Evolutionary conservation across 345 rosid species (phyloP).

Genomic region (Camelina hispida): DNA sequence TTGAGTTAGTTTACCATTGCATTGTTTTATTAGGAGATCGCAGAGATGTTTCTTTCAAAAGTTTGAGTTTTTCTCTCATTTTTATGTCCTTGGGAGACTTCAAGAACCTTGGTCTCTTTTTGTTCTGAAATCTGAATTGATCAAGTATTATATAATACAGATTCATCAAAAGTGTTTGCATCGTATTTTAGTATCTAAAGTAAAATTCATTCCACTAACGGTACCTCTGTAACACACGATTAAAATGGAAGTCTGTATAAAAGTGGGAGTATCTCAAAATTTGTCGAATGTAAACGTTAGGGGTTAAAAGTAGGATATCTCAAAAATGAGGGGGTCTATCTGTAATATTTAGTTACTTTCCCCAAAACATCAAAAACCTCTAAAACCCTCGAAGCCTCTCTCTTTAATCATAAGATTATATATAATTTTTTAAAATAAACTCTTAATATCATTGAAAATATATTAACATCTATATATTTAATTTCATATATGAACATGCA

Average conservation of each 20-base stretch:
- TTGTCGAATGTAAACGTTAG: neutral
- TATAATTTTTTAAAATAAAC: too few relatives aligned
- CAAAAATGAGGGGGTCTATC: neutral
- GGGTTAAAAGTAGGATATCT: neutral
- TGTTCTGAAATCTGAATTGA: neutral
- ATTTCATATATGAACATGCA: too few relatives aligned
- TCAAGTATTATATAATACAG: conserved; percentile 14
- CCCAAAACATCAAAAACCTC: conserved; percentile 31
- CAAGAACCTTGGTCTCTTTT: neutral
- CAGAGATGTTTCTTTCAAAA: conserved; percentile 28
- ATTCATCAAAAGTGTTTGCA: conserved; percentile 25
- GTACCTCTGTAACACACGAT: neutral
- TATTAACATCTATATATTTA: too few relatives aligned
- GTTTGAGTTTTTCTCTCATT: neutral
- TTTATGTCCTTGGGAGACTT: conserved; percentile 6
- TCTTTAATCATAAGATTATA: neutral
- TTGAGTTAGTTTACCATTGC: too few relatives aligned
- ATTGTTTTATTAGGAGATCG: conserved; percentile 28
- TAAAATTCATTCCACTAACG: neutral
- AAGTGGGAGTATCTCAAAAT: neutral
- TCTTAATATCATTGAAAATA: too few relatives aligned
- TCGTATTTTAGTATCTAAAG: neutral
- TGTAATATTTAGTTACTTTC: conserved; percentile 9
- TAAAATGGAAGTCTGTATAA: neutral
- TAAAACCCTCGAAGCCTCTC: conserved; percentile 39